Base-by-base conservation (phyloP, 2,329 filamentous ascomycete genomes). In the Thermomyces lanuginosus region DNA sequence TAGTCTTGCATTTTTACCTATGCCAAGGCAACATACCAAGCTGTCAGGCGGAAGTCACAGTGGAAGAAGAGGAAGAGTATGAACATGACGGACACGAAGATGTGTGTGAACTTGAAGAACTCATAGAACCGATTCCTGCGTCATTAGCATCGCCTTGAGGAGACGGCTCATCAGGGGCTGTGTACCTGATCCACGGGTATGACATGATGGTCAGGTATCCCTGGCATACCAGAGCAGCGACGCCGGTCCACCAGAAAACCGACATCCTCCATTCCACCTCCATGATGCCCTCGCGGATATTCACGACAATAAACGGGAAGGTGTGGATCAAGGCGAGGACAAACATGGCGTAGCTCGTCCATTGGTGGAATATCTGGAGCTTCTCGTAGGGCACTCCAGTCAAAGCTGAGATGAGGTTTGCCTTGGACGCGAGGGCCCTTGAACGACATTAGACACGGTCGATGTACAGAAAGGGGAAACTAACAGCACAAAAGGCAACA, bases 21-120 rank as follows among this genome's bases (percentile, higher is more conserved):
- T 8, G 5, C 9, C n/a, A 9, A 9, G 12, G 10, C 3, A 21
- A 33, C 40, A 19, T 40, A 61, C 62, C 63, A 70, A 2, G 66
- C 68, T 1, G 61, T 58, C 8, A 72, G 49, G 0, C 50, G 56
- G 42, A 60, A 63, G 41, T 66, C 60, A 41, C 68, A 72, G 45
- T 73, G 69, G 27, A 69, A 53, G 46, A 73, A 72, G 44, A 73
- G 64, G 39, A 69, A 67, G 6, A 72, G 26, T 10, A 71, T 48
- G 36, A 72, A 73, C 1, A 69, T 37, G 3, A 65, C 35, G 0
- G 61, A 66, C 3, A 59, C 57, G 11, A 66, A 30, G 32, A 64
- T 58, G 38, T 73, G 69, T 0, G 63, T 60, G 3, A 54, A 55
- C 36, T 72, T 72, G 60, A 73, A 73, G 39, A 69, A 65, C 35